phyloP scores from a whole-genome alignment of 202 grass and related monocot genomes.

The Digitaria exilis region DNA sequence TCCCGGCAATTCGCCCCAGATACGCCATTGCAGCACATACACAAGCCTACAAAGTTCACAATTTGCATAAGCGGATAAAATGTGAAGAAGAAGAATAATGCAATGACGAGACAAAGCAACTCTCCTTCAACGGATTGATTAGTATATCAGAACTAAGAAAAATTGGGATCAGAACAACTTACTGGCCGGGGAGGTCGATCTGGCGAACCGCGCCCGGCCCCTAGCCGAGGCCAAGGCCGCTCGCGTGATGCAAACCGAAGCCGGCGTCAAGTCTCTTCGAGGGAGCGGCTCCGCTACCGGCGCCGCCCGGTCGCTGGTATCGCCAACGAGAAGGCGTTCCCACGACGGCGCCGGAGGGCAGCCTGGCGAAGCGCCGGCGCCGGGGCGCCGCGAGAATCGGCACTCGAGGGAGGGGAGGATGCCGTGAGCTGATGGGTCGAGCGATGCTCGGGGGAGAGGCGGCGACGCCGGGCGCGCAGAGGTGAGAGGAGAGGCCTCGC shows the following conservation, averaged over 20 bases:
- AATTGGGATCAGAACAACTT: background rate
- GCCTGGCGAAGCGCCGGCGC: background rate
- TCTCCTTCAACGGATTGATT: background rate
- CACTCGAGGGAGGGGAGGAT: background rate
- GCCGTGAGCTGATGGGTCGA: background rate
- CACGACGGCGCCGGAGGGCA: background rate
- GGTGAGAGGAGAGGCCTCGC: conserved; percentile 12
- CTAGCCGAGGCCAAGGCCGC: background rate
- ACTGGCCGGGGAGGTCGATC: conserved; percentile 19
- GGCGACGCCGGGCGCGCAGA: background rate
- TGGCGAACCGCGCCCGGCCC: background rate
- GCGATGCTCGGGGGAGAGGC: background rate
- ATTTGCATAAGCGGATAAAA: background rate
- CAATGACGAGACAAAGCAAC: background rate
- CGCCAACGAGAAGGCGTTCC: background rate
- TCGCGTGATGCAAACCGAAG: too few species aligned
- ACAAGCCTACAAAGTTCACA: conserved; percentile 15
- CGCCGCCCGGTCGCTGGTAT: background rate
- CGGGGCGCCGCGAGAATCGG: background rate
- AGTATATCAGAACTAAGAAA: background rate
- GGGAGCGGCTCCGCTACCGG: background rate
- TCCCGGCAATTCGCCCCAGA: conserved; percentile 23
- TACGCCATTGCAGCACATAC: conserved; percentile 49
- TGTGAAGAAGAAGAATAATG: background rate
- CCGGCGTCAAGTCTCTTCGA: background rate